Evolutionary conservation across 192 early-diverging fungal species (phyloP).

Genomic region (Podila epigama): DNA sequence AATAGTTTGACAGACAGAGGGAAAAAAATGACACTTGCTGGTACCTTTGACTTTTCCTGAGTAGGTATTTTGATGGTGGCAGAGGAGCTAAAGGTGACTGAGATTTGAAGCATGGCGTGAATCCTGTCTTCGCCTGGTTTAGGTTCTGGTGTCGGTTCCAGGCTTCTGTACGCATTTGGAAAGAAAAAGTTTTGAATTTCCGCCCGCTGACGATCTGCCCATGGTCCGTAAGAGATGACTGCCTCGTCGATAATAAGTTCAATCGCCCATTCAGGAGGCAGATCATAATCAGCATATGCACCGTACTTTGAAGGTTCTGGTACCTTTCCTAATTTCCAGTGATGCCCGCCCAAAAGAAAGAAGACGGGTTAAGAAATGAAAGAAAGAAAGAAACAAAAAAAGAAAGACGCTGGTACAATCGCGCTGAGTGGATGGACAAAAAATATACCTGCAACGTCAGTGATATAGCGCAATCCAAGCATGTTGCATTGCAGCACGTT

Average conservation of each 20-base stretch:
- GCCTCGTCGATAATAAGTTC: constrained; percentile 65
- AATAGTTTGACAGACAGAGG: too few species aligned
- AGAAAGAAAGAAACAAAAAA: not conserved
- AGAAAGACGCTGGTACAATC: not conserved
- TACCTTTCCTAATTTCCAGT: constrained; percentile 57
- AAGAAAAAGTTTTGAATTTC: constrained; percentile 77
- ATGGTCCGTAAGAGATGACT: constrained; percentile 78
- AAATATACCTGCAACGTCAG: constrained; percentile 68
- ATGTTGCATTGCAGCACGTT: constrained; percentile 64
- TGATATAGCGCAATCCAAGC: constrained; percentile 67
- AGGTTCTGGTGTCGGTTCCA: constrained; percentile 53
- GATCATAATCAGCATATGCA: constrained; percentile 46
- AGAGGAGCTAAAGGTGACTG: constrained; percentile 66
- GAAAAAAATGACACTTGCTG: not conserved
- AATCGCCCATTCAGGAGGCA: constrained; percentile 74
- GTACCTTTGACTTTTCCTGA: constrained; percentile 76
- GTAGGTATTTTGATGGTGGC: constrained; percentile 69
- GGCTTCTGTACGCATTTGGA: constrained; percentile 68
- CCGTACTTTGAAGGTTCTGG: constrained; percentile 30
- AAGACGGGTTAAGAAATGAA: not conserved
- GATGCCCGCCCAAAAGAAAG: too few species aligned
- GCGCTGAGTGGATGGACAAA: not conserved
- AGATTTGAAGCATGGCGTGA: constrained; percentile 61
- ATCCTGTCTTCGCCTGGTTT: constrained; percentile 64
- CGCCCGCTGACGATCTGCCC: constrained; percentile 77